These are phyloP conservation scores for Hypoxylon rubiginosum DNA, from an alignment of 2,329 filamentous ascomycete species.

Conservation along the genomic window DNA sequence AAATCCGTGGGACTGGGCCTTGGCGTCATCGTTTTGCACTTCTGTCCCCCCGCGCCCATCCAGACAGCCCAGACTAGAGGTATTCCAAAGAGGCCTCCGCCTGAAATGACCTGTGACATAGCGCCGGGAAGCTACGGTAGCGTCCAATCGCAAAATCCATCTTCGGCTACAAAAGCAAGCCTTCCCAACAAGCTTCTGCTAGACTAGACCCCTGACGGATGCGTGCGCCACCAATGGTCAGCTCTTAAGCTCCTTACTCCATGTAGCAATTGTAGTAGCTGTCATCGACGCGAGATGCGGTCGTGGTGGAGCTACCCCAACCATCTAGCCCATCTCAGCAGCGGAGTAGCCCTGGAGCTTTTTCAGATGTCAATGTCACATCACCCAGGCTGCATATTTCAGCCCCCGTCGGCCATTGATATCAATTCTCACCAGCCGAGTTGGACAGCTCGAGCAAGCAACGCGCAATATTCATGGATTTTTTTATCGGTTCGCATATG, in stretches of 20 bases:
- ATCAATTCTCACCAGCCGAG: conserved; percentile 22
- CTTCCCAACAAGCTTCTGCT: conserved; percentile 14
- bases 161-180: conserved; percentile 14
- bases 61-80: background rate
- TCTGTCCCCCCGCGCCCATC: background rate
- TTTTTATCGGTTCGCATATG: background rate
- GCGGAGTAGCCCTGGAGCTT: background rate
- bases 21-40: conserved; percentile 8
- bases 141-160: background rate
- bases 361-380: conserved; percentile 2
- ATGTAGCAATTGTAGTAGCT: background rate
- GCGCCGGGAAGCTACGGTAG: conserved; percentile 18
- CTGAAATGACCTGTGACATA: conserved; percentile 8
- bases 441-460: background rate
- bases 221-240: conserved; percentile 6
- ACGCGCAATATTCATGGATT: background rate
- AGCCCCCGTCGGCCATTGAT: conserved; percentile 3
- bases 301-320: conserved; percentile 22
- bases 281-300: background rate
- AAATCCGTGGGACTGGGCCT: conserved; percentile 24
- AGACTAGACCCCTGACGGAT: background rate
- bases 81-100: background rate
- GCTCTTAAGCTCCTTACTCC: background rate
- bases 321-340: background rate
- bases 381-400: background rate